Percentiles rank a stretch among this genome's conserved stretches.
These are phyloP conservation scores for Omphalotus guepiniiformis DNA, from an alignment of 768 basidiomycete species.

Conservation along the genomic window DNA sequence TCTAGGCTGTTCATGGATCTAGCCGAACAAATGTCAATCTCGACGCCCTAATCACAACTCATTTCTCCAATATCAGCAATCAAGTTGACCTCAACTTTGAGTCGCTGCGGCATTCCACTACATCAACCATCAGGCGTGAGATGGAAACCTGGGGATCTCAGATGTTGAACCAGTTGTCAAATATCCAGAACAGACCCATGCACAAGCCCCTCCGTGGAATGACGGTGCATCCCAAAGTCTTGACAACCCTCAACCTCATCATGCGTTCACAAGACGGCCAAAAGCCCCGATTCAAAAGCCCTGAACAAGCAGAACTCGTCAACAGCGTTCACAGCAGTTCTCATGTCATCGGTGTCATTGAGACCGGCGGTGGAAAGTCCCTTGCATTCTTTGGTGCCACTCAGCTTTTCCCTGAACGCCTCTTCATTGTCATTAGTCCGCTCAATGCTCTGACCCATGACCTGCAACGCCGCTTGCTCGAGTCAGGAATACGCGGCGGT, in stretches of 20 bases:
- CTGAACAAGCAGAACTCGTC: constrained; percentile 3
- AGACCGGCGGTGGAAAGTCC: constrained; percentile 2
- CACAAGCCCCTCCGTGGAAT: too few relatives aligned
- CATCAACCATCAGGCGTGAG: not conserved
- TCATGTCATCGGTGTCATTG: not conserved
- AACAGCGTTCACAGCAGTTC: not conserved
- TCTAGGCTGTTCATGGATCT: not conserved
- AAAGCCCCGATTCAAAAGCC: not conserved
- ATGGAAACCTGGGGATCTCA: too few relatives aligned
- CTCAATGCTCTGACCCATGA: not conserved
- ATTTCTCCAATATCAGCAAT: not conserved
- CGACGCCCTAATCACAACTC: not conserved
- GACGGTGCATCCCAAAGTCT: too few relatives aligned
- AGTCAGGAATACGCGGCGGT: not conserved
- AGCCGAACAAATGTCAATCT: not conserved
- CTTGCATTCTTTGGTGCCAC: constrained; percentile 3
- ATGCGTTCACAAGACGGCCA: not conserved
- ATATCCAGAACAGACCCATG: too few relatives aligned
- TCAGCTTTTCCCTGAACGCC: not conserved
- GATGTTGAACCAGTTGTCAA: too few relatives aligned
- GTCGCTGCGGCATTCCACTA: too few relatives aligned
- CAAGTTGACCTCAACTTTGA: too few relatives aligned
- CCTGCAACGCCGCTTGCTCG: not conserved
- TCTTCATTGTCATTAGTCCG: constrained; percentile 1
- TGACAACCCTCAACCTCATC: not conserved